Base-by-base conservation (phyloP, 768 basidiomycete genomes). In the Podaxis sp. region DNA sequence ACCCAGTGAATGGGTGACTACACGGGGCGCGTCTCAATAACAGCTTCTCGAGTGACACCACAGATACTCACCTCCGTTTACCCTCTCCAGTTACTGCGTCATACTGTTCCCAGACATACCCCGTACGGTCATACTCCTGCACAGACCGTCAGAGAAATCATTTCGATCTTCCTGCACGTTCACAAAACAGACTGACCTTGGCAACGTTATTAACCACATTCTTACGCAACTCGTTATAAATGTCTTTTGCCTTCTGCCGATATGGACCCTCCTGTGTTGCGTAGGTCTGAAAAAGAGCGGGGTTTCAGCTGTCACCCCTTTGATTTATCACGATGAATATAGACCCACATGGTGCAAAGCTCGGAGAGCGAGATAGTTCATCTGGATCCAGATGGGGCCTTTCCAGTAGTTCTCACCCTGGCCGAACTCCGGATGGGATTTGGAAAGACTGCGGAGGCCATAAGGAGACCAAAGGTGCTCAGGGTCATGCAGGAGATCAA, bases 21-120 rank as follows among this genome's bases (percentile, higher is more conserved):
- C 52, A 58, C 63, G 28, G 33, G 46, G 57, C 17, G 61, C 52
- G 22, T 52, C 58, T 65, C 39, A 66, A 24, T 38, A 56, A 54
- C 5, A 19, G 57, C 52, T 48, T 39, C 42, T 61, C 64, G n/a
- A 28, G 62, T 40, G n/a, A 17, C 48, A 65, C 19, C 58, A 64
- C 52, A 28, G 54, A 53, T 22, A 68, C 80, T n/a, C 64, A 90
- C 92, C 93, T 96, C 78, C 96, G 76, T 71, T 82, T 82, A 1
- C 96, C 96, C 72, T 93, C 84, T 17, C 96, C 96, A 15, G 86
- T 92, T 3, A 80, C 73, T 1, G 94, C 79, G 73, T 98, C 90
- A 72, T 98, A 99, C 74, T 98, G 96, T 75, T 99, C 96, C 96
- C 96, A 99, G 15, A 94, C 93, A 72, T 94, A 96, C 3, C 95